phyloP scores from a whole-genome alignment of 306 rosid species.

The Rosa multiflora region DNA sequence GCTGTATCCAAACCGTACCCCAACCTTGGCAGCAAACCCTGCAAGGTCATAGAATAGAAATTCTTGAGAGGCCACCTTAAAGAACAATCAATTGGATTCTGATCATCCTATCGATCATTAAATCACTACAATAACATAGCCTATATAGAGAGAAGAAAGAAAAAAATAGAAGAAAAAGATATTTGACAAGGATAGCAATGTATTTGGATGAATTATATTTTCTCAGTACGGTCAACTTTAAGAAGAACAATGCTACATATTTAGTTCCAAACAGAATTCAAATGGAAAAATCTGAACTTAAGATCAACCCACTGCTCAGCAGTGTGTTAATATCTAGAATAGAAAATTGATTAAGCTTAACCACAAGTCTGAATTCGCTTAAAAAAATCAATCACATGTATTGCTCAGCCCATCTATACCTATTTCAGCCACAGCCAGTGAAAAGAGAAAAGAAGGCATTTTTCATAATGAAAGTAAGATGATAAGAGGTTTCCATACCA shows the following conservation, averaged over 20 bases:
- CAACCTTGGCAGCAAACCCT: conserved; percentile 86
- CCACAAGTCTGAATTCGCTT: neutral
- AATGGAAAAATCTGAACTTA: neutral
- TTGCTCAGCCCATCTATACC: conserved; percentile 3
- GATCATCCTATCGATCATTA: neutral
- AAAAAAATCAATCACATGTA: neutral
- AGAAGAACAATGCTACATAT: neutral
- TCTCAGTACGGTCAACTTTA: neutral
- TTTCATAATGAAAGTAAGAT: neutral
- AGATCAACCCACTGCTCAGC: neutral
- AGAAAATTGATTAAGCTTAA: neutral
- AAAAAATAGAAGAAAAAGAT: neutral
- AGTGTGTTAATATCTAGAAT: neutral
- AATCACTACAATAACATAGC: neutral
- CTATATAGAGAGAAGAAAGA: neutral
- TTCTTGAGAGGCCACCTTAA: neutral
- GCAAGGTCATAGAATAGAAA: conserved; percentile 1
- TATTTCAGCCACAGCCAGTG: neutral
- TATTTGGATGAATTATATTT: neutral
- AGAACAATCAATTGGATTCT: conserved; percentile 1
- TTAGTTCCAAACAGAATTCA: neutral
- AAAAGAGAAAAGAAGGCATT: neutral
- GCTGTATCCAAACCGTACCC: conserved; percentile 66
- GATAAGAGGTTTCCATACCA: conserved; percentile 42
- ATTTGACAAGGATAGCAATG: neutral